These are phyloP conservation scores for Conticribra weissflogii DNA, from an alignment of 108 stramenopile genomes.

Conservation along the genomic window DNA sequence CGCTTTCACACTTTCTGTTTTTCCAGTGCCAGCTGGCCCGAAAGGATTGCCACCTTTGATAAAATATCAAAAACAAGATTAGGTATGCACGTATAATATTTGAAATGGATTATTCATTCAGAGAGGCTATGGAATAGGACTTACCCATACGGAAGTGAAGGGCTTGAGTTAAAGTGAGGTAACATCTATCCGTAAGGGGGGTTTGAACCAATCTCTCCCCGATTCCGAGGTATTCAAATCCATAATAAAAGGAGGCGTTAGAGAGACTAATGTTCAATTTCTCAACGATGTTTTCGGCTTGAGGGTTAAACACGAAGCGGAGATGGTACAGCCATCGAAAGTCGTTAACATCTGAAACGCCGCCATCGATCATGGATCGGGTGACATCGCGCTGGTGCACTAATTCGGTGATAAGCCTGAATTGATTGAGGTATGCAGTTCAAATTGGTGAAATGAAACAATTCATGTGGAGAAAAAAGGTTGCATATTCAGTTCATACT, in stretches of 20 bases:
- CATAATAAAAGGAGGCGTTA: slow-evolving; percentile 95
- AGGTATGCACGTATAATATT: background rate
- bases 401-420: slow-evolving; percentile 92
- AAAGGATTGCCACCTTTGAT: slow-evolving; percentile 93
- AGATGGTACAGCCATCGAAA: slow-evolving; percentile 95
- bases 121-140: background rate
- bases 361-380: slow-evolving; percentile 74
- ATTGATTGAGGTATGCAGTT: background rate
- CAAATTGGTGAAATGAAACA: no score
- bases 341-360: slow-evolving; percentile 70
- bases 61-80: background rate
- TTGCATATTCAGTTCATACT: no score
- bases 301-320: slow-evolving; percentile 87
- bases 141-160: slow-evolving; percentile 96
- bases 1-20: slow-evolving; percentile 98
- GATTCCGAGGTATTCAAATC: slow-evolving; percentile 98
- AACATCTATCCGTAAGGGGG: slow-evolving; percentile 97
- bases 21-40: slow-evolving; percentile 99
- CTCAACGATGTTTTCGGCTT: slow-evolving; percentile 69
- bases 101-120: no score
- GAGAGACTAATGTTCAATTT: slow-evolving; percentile 89
- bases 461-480: no score
- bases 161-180: slow-evolving; percentile 96
- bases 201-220: slow-evolving; percentile 98
- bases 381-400: slow-evolving; percentile 98